Conservation (phyloP, 257 asterid genomes). For the Lithospermum erythrorhizon region DNA sequence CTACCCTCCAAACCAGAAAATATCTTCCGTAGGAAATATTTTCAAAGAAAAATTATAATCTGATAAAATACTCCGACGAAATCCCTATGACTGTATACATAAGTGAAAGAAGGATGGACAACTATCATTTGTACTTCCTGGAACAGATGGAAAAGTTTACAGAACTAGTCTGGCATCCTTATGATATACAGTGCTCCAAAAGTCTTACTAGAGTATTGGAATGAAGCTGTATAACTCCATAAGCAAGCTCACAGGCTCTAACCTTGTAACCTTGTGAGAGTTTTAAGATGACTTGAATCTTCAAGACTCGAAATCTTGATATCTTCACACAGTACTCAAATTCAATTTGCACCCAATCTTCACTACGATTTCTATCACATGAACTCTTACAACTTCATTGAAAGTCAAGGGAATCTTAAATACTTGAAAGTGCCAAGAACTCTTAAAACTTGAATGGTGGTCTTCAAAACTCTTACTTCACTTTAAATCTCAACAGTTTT, state of each 20-base stretch:
- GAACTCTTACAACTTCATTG: conserved; percentile 3
- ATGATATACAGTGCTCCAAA: background rate
- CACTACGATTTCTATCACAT: conserved; percentile 71
- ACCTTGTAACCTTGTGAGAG: conserved; percentile 26
- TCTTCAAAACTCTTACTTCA: conserved; percentile 38
- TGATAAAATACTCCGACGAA: background rate
- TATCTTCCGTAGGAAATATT: too few species aligned
- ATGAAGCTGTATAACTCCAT: conserved; percentile 30
- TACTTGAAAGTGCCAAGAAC: conserved; percentile 2
- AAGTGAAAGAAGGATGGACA: background rate
- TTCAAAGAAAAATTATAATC: too few species aligned
- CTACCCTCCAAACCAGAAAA: background rate
- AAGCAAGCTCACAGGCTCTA: conserved; percentile 84
- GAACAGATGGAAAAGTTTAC: background rate
- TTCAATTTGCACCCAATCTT: conserved; percentile 69
- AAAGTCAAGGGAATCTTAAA: background rate
- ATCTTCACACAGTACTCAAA: conserved; percentile 81
- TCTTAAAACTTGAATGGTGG: conserved; percentile 25
- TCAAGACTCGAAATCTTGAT: conserved; percentile 48
- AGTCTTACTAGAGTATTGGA: background rate
- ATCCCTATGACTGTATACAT: background rate
- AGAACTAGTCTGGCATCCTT: background rate
- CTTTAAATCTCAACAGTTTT: conserved; percentile 34
- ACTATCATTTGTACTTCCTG: background rate
- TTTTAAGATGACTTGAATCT: conserved; percentile 47